Base-by-base conservation (phyloP, 768 basidiomycete genomes). In the Fibroporia radiculosa region DNA sequence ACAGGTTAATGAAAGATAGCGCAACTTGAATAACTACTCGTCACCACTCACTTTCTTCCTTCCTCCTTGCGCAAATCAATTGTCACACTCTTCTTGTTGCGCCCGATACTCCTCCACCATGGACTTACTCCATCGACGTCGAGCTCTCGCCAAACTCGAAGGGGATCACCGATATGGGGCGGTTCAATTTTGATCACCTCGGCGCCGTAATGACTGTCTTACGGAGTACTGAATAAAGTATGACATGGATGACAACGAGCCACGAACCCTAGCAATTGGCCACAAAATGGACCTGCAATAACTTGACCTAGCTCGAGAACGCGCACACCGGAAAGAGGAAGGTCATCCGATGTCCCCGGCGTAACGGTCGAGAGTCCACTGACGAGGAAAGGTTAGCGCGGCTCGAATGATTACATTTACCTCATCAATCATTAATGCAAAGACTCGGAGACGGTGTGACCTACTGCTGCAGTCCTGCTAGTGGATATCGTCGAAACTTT, bases 51-150 rank as follows among this genome's bases (percentile, higher is more conserved):
- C 75, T 63, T 57, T 50, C 71, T 58, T n/a, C 80, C 81, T 53
- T 80, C 70, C 14, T 67, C 66, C 48, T 72, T 77, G 22, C 77
- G 66, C 51, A 85, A 55, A 53, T 84, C 79, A 44, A 85, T 80
- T 7, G 75, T 75, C 16, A 84, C 73, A 45, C 81, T 84, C 62
- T 81, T 84, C 68, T 85, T 86, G 61, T 85, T 84, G 40, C 83
- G 66, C 7, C 66, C 82, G 20, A 84, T 71, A 50, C 82, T 82
- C 34, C 82, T 66, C 60, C 82, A 85, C 84, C 84, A 84, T 0
- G 81, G 82, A 50, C 82, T 82, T 0, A 77, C 75, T 1, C 82
- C 81, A 50, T 84, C 82, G 0, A 74, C 67, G 49, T 86, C 83
- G 19, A 82, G 68, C 50, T 84, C 83, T 40, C 83, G 65, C 80